Base-by-base conservation (phyloP, 2,329 filamentous ascomycete genomes). In the Fonsecaea monophora region DNA sequence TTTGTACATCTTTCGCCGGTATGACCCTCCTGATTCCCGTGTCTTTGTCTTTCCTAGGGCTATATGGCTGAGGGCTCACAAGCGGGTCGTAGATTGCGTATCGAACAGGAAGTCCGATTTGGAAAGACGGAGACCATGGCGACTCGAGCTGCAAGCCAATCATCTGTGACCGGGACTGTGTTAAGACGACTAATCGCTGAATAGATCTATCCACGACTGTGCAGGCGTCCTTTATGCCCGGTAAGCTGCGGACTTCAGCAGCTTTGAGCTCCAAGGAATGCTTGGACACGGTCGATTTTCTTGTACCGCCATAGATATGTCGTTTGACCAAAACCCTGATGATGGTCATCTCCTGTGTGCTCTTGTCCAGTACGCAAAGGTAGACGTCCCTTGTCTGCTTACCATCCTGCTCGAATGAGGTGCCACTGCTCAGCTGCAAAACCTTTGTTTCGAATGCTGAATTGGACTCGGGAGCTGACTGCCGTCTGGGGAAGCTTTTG, bases 191-290 rank as follows among this genome's bases (percentile, higher is more conserved):
- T 60, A 94, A 89, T 70, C 89, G 87, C 37, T 89, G 87, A 62
- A 90, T 82, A 32, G 84, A 82, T 1, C 88, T 88, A 75, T 94
- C 90, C 4, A 84, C 82, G 53, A 94, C 77, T 72, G 88, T 90
- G 77, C 89, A 92, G 6, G 89, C 90, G 78, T 93, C 91, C 32
- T 89, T 84, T 15, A 94, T 87, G 68, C 87, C 88, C 64, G 90
- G 84, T 8, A 87, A 87, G 73, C 88, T 85, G 60, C 85, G 82
- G 37, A 88, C 78, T 34, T 79, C 79, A 18, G 80, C 78, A 32
- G 78, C 79, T 53, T 73, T 73, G 37, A 72, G 69, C 62, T 72
- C 68, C 25, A 67, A 50, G 48, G 59, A 37, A 37, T 54, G 38
- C 37, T 68, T 64, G 15, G 62, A 40, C 13, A 21, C 32, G n/a